Evolutionary conservation across 495 filamentous ascomycete genomes (phyloP), one percentile per base, ranked within the genome.

Genomic region (Lophiostoma macrostomum): DNA sequence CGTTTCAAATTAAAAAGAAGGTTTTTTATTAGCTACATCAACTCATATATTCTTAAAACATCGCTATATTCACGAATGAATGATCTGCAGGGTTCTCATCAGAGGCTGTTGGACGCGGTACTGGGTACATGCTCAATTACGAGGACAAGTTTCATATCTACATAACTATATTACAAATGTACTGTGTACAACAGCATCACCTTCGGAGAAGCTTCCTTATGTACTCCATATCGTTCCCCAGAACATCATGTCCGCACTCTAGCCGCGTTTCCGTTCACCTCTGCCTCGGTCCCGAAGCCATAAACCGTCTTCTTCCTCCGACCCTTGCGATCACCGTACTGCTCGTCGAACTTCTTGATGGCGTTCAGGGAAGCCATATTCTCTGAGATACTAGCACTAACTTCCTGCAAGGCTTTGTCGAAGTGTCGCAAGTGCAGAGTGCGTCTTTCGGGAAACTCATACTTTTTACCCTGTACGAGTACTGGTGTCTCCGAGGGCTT

Each of bases 261-360:
- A 8, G 55, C 68, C 30, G 52, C 49, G 25, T 28, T 42, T 56
- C 67, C 65, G 54, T 67, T 62, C 18, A 32, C 42, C 30, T 43
- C 63, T 42, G 41, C 34, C 7, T 28, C 6, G 19, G 75, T 73
- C 41, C 77, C 81, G 67, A 90, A 90, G 6, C 87, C 87, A 67
- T 85, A 83, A 0, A 69, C 71, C 37, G 69, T 76, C 69, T 81
- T 87, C 73, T 82, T 84, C 61, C 78, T 78, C 61, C 78, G 78
- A 5, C 83, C 80, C 43, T 83, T 88, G n/a, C 86, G 80, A 72
- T 96, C 91, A 18, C 93, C 93, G 69, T 87, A 98, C 65, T 91
- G 88, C 73, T 94, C 88, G 66, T 98, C 94, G 68, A 97, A 98
- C 73, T 96, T 95, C 44, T 86, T 75, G 56, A 98, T 95, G 19